A percentile compares a stretch with the other conserved stretches of the same genome.
phyloP scores from a whole-genome alignment of 352 stramenopile species.

The Pythium scleroteichum region DNA sequence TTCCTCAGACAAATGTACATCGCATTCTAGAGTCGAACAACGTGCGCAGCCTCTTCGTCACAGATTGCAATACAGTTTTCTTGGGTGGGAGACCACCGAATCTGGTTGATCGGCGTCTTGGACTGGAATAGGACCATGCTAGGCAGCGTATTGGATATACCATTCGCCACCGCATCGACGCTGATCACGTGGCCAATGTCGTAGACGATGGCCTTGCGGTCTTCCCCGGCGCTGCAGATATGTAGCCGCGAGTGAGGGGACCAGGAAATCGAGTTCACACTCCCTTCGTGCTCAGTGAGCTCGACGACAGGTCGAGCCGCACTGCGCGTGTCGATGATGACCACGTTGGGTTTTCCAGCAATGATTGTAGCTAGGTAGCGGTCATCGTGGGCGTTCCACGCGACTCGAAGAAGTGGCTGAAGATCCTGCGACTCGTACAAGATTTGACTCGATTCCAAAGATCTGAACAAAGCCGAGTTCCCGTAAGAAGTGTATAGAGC shows the following conservation, averaged over 20 bases:
- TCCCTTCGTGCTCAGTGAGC: conserved; percentile 89
- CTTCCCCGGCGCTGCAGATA: conserved; percentile 96
- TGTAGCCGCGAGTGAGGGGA: conserved; percentile 91
- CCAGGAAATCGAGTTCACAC: conserved; percentile 97
- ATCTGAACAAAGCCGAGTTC: conserved; percentile 26
- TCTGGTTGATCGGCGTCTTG: conserved; percentile 75
- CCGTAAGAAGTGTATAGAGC: not conserved
- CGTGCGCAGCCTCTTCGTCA: conserved; percentile 95
- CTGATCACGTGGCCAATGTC: conserved; percentile 75
- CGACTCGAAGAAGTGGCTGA: conserved; percentile 91
- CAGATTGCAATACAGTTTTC: conserved; percentile 96
- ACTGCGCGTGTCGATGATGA: conserved; percentile 96
- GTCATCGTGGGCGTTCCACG: conserved; percentile 97
- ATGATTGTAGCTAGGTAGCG: conserved; percentile 96
- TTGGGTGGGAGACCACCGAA: conserved; percentile 91
- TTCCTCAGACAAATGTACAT: conserved; percentile 2
- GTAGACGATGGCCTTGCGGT: conserved; percentile 96
- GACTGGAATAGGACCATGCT: conserved; percentile 64
- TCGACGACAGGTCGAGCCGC: conserved; percentile 90
- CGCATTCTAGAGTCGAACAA: conserved; percentile 70
- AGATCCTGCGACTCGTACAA: conserved; percentile 93
- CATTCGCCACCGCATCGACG: conserved; percentile 23
- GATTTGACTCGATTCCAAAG: conserved; percentile 94
- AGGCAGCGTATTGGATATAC: conserved; percentile 24
- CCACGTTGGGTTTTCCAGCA: conserved; percentile 89